phyloP scores from a whole-genome alignment of 495 filamentous ascomycete genomes.

The Entonaema liquescens region DNA sequence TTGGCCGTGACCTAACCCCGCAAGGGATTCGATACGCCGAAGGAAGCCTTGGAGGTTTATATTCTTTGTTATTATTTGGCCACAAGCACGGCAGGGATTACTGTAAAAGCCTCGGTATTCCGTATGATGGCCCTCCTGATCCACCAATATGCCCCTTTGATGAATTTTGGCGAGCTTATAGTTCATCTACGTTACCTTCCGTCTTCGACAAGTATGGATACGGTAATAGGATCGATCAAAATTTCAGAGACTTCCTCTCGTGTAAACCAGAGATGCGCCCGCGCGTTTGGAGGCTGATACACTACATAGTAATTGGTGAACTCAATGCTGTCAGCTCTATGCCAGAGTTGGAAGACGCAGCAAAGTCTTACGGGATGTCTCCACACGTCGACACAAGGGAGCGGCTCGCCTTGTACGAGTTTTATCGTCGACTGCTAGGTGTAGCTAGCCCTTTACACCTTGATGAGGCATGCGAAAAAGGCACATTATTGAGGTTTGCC shows the following conservation, averaged over 20 bases:
- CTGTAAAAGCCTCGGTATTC: slow-evolving; percentile 7
- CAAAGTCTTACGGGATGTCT: background rate
- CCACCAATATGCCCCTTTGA: background rate
- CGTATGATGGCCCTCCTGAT: slow-evolving; percentile 5
- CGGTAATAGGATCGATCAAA: background rate
- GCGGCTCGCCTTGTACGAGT: background rate
- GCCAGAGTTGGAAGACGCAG: background rate
- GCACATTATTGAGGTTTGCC: background rate
- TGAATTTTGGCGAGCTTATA: background rate
- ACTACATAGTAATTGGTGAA: slow-evolving; percentile 1
- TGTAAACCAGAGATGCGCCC: background rate
- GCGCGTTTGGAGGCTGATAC: background rate
- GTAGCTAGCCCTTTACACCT: background rate
- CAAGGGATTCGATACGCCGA: background rate
- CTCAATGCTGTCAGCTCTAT: background rate
- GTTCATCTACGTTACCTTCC: background rate
- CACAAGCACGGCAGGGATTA: background rate
- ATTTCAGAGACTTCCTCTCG: background rate
- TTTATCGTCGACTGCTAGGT: background rate
- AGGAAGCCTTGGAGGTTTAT: background rate
- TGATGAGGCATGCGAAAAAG: background rate
- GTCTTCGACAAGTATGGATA: slow-evolving; percentile 11
- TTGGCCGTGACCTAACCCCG: background rate
- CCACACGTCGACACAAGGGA: background rate
- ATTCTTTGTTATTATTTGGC: background rate